Evolutionary conservation across 768 basidiomycete genomes (phyloP).

Genomic region (Amyloporia xantha): DNA sequence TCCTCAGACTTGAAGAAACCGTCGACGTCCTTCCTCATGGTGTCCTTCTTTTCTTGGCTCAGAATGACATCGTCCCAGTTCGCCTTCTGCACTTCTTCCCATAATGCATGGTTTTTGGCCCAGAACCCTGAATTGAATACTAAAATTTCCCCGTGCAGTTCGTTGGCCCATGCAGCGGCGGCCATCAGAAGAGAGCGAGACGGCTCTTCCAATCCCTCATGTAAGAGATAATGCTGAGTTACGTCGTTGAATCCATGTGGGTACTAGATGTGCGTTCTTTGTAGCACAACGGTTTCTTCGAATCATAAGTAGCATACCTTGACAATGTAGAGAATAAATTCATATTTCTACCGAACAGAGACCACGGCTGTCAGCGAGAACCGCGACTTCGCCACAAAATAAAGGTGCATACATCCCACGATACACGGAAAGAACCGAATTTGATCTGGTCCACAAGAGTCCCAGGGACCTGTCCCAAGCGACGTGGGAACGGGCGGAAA

Average conservation of each 20-base stretch:
- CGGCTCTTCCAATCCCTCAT: slow-evolving; percentile 52
- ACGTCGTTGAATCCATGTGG: slow-evolving; percentile 15
- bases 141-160: slow-evolving; percentile 65
- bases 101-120: slow-evolving; percentile 55
- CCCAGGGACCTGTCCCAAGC: slow-evolving; percentile 37
- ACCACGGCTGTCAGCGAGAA: not conserved
- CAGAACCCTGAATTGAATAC: slow-evolving; percentile 70
- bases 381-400: not conserved
- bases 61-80: slow-evolving; percentile 74
- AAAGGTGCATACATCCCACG: slow-evolving; percentile 58
- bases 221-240: slow-evolving; percentile 45
- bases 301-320: slow-evolving; percentile 31
- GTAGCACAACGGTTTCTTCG: slow-evolving; percentile 21
- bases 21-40: slow-evolving; percentile 65
- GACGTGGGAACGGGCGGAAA: slow-evolving; percentile 45
- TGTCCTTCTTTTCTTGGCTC: slow-evolving; percentile 59
- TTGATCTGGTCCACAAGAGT: slow-evolving; percentile 43
- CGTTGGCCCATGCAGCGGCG: slow-evolving; percentile 44
- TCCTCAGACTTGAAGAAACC: slow-evolving; percentile 75
- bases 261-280: slow-evolving; percentile 20
- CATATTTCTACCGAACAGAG: slow-evolving; percentile 36
- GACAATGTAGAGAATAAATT: slow-evolving; percentile 49
- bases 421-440: slow-evolving; percentile 47
- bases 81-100: slow-evolving; percentile 42
- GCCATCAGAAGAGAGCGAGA: slow-evolving; percentile 46